Percentiles rank a stretch among this genome's conserved stretches.
Evolutionary conservation across 257 asterid species (phyloP).

Genomic region (Echium plantagineum): DNA sequence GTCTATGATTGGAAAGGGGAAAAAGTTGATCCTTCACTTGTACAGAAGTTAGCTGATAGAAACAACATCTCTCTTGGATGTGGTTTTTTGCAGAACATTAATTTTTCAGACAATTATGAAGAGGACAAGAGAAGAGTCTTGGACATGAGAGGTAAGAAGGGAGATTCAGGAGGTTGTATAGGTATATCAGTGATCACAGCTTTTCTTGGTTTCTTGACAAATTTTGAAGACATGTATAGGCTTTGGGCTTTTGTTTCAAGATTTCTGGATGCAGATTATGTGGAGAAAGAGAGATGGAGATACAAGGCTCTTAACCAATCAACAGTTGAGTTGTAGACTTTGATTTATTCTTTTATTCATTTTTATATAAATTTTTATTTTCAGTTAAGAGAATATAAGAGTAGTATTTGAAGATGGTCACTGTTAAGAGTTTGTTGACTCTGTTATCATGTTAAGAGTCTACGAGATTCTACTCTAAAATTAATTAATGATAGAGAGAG

Average conservation of each 20-base stretch:
- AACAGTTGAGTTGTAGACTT: slow-evolving; percentile 45
- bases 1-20: slow-evolving; percentile 84
- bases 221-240: slow-evolving; percentile 61
- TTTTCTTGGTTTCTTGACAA: slow-evolving; percentile 44
- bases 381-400: too few relatives aligned
- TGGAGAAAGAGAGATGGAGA: slow-evolving; percentile 86
- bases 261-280: slow-evolving; percentile 87
- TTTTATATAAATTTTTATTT: too few relatives aligned
- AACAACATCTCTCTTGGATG: slow-evolving; percentile 41
- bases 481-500: too few relatives aligned
- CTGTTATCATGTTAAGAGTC: too few relatives aligned
- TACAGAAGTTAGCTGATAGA: slow-evolving; percentile 73
- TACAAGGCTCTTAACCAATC: slow-evolving; percentile 71
- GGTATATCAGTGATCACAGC: slow-evolving; percentile 41
- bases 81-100: slow-evolving; percentile 48
- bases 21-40: slow-evolving; percentile 49
- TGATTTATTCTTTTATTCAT: background rate
- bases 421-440: too few relatives aligned
- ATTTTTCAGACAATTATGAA: slow-evolving; percentile 30
- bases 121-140: slow-evolving; percentile 23
- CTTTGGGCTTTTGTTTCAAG: slow-evolving; percentile 68
- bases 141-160: slow-evolving; percentile 10
- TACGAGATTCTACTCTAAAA: too few relatives aligned
- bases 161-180: background rate
- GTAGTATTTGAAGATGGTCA: too few relatives aligned